phyloP scores from a whole-genome alignment of 305 asterid genomes.

The Solanum hybrid region DNA sequence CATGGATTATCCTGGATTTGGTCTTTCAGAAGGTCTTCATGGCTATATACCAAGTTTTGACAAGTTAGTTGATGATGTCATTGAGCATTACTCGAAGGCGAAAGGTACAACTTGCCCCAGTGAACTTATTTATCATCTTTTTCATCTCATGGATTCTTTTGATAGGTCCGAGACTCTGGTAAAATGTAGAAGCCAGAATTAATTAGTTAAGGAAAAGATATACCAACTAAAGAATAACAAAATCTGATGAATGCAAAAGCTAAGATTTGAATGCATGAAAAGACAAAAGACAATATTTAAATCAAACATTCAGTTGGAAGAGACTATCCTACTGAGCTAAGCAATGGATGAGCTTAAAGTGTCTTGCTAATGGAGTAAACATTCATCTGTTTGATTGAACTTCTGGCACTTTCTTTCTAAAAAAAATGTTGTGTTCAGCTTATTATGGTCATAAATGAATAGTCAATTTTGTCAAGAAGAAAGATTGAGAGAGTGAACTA shows the following conservation, averaged over 20 bases:
- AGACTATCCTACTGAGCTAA: neutral
- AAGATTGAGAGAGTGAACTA: neutral
- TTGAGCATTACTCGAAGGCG: slow-evolving; percentile 73
- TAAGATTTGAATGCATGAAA: neutral
- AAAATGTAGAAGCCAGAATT: neutral
- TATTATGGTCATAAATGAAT: neutral
- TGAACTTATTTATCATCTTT: neutral
- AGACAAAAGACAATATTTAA: neutral
- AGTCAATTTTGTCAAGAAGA: neutral
- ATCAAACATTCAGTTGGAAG: neutral
- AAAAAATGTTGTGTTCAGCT: neutral
- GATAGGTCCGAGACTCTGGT: neutral
- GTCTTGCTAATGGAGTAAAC: neutral
- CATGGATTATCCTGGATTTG: slow-evolving; percentile 93
- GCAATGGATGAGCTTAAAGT: neutral
- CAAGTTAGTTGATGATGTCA: slow-evolving; percentile 54
- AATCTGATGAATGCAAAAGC: neutral
- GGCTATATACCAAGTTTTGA: slow-evolving; percentile 62
- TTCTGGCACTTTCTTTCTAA: neutral
- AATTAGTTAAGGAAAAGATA: neutral
- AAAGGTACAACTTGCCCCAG: slow-evolving; percentile 39
- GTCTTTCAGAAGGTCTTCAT: slow-evolving; percentile 92
- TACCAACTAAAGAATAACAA: neutral
- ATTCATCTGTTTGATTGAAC: neutral
- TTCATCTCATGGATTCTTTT: neutral